Evolutionary conservation across 306 rosid genomes (phyloP).

Genomic region (Phaseolus lunatus): DNA sequence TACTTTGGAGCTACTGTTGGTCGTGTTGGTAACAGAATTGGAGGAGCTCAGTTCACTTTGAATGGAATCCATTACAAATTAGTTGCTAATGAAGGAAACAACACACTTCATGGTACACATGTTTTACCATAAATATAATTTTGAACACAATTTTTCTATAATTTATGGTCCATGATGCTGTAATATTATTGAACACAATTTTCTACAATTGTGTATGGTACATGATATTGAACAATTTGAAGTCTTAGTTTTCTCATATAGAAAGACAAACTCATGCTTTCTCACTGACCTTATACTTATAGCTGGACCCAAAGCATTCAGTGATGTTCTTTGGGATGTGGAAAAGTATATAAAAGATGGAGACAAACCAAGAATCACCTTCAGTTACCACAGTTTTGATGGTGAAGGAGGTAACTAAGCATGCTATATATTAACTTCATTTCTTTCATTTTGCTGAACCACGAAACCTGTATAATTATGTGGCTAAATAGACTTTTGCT

Average conservation of each 20-base stretch:
- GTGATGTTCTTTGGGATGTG: conserved; percentile 83
- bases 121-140: not conserved
- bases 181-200: not conserved
- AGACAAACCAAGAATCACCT: conserved; percentile 61
- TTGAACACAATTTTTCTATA: not conserved
- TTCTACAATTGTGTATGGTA: not conserved
- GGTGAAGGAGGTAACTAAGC: conserved; percentile 76
- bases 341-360: conserved; percentile 54
- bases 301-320: conserved; percentile 82
- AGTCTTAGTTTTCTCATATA: not conserved
- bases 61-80: conserved; percentile 72
- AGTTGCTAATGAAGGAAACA: conserved; percentile 75
- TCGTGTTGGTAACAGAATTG: conserved; percentile 84
- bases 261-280: conserved; percentile 9
- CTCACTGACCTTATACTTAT: not conserved
- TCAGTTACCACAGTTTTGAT: conserved; percentile 70
- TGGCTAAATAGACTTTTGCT: too few relatives aligned
- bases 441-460: not conserved
- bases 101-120: conserved; percentile 74
- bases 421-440: not conserved
- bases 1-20: conserved; percentile 82
- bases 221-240: not conserved
- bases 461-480: too few relatives aligned
- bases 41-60: conserved; percentile 76
- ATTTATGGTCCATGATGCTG: too few relatives aligned